These are phyloP conservation scores for Xerocomus minutiporus DNA, from an alignment of 1,284 basidiomycete species.

Conservation along the genomic window DNA sequence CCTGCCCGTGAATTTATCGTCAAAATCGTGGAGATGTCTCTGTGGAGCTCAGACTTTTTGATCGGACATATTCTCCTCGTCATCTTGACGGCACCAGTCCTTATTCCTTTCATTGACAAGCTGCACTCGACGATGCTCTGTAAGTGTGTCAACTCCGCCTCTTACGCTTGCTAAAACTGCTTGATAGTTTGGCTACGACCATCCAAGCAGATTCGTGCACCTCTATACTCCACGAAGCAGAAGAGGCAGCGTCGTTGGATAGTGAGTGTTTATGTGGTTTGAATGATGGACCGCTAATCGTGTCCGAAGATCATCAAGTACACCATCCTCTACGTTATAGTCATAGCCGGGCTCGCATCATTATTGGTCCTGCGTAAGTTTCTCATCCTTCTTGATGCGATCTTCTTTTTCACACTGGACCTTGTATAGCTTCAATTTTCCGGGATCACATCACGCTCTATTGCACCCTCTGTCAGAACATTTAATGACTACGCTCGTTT, in stretches of 20 bases:
- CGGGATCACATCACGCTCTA: constrained; percentile 62
- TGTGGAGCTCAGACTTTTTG: constrained; percentile 90
- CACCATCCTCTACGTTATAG: constrained; percentile 76
- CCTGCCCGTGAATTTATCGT: constrained; percentile 94
- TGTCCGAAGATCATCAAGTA: constrained; percentile 68
- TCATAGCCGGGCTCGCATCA: constrained; percentile 79
- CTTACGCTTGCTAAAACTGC: constrained; percentile 4
- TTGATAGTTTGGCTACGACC: constrained; percentile 78
- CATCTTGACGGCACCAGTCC: constrained; percentile 76
- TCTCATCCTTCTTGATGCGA: constrained; percentile 20
- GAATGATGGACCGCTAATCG: constrained; percentile 8
- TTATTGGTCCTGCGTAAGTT: constrained; percentile 74
- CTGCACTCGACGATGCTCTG: constrained; percentile 89
- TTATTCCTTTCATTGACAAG: constrained; percentile 85
- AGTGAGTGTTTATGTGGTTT: constrained; percentile 42
- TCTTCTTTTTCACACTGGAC: constrained; percentile 7
- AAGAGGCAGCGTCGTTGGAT: constrained; percentile 89
- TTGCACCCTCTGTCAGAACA: constrained; percentile 72
- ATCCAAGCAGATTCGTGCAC: constrained; percentile 91
- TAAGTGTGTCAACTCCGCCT: constrained; percentile 39
- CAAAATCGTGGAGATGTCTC: constrained; percentile 94
- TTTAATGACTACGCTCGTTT: constrained; percentile 46
- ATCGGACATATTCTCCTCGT: constrained; percentile 80
- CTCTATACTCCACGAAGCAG: constrained; percentile 92
- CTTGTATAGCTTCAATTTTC: constrained; percentile 58